phyloP scores from a whole-genome alignment of 768 basidiomycete genomes.

The Sistotremastrum niveocremeum region DNA sequence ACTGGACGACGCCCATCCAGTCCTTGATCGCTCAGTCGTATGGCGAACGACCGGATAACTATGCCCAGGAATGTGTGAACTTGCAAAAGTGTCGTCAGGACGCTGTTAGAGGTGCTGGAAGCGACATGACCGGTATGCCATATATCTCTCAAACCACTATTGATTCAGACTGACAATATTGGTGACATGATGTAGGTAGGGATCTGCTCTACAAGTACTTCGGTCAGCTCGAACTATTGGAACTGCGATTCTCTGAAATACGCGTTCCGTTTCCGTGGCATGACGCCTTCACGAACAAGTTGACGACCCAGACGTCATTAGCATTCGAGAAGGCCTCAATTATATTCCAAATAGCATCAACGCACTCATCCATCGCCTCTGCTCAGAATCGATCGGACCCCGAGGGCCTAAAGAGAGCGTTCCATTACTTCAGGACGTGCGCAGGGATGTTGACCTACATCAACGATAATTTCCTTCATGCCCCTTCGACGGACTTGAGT shows the following conservation, averaged over 20 bases:
- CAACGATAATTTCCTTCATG: slow-evolving; percentile 98
- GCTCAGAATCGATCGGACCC: slow-evolving; percentile 78
- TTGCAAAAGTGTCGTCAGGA: slow-evolving; percentile 91
- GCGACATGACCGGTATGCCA: slow-evolving; percentile 76
- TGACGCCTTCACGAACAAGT: slow-evolving; percentile 91
- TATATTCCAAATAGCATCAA: slow-evolving; percentile 90
- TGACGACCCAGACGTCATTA: slow-evolving; percentile 88
- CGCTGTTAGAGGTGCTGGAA: slow-evolving; percentile 91
- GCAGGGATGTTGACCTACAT: slow-evolving; percentile 98
- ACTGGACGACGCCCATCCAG: slow-evolving; percentile 85
- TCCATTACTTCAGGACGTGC: slow-evolving; percentile 78
- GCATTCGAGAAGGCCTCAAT: slow-evolving; percentile 98
- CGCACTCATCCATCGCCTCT: slow-evolving; percentile 83
- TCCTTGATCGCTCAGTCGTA: slow-evolving; percentile 82
- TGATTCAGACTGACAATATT: no score
- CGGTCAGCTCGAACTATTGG: slow-evolving; percentile 93
- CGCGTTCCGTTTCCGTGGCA: slow-evolving; percentile 93
- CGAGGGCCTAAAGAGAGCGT: slow-evolving; percentile 86
- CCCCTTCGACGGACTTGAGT: slow-evolving; percentile 88
- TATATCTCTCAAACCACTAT: neutral
- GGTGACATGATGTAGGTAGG: slow-evolving; percentile 35
- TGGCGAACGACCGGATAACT: slow-evolving; percentile 84
- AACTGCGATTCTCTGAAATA: slow-evolving; percentile 93
- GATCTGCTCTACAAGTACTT: slow-evolving; percentile 99
- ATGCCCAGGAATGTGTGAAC: slow-evolving; percentile 67